Evolutionary conservation across 495 filamentous ascomycete genomes (phyloP).

Genomic region (Jackrogersella minutella): DNA sequence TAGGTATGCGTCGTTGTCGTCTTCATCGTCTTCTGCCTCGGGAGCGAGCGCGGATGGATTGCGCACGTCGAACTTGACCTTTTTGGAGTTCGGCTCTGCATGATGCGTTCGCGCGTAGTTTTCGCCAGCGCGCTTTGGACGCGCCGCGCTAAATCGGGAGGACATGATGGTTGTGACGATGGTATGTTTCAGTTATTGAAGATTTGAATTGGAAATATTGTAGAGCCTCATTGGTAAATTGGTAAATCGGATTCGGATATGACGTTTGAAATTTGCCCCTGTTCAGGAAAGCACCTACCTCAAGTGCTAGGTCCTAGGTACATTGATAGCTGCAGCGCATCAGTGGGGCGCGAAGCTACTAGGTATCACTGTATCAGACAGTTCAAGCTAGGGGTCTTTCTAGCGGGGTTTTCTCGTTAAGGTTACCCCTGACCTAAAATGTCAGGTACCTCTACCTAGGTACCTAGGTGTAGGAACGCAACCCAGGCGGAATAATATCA

Average conservation of each 20-base stretch:
- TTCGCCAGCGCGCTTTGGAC: constrained; percentile 84
- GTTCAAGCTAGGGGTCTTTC: too few relatives aligned
- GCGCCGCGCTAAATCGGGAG: constrained; percentile 67
- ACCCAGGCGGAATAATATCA: constrained; percentile 28
- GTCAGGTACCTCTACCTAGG: too few relatives aligned
- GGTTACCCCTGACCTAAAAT: constrained; percentile 1
- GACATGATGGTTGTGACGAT: constrained; percentile 59
- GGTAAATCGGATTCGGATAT: too few relatives aligned
- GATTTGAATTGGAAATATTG: constrained; percentile 2
- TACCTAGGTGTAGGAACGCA: background rate
- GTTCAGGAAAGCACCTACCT: too few relatives aligned
- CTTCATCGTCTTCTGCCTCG: constrained; percentile 70
- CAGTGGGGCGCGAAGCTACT: constrained; percentile 27
- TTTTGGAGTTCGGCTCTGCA: constrained; percentile 71
- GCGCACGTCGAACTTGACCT: constrained; percentile 91
- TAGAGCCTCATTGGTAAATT: constrained; percentile 13
- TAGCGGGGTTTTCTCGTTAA: constrained; percentile 1
- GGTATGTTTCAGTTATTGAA: background rate
- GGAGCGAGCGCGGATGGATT: constrained; percentile 91
- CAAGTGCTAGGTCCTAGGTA: too few relatives aligned
- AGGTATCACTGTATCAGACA: too few relatives aligned
- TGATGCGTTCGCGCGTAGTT: constrained; percentile 78
- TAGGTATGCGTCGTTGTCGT: constrained; percentile 65
- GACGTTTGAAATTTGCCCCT: constrained; percentile 43
- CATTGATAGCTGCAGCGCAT: constrained; percentile 35